These are phyloP conservation scores for Triticum monococcum DNA, from an alignment of 176 grass and related monocot genomes.

Conservation along the genomic window DNA sequence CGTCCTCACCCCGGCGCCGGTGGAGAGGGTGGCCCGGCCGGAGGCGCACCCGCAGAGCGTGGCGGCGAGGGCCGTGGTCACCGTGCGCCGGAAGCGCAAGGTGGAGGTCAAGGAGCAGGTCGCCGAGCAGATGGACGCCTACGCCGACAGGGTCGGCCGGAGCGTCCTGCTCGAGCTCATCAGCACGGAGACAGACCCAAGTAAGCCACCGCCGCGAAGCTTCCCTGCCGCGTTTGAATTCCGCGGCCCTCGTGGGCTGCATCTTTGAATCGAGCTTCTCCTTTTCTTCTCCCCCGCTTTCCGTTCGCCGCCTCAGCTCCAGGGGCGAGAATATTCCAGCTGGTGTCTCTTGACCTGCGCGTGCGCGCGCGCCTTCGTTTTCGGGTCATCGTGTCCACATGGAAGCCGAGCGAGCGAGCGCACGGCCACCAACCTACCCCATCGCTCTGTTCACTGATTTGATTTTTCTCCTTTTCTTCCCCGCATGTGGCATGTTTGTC, in stretches of 20 bases:
- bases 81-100: conserved; percentile 70
- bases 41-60: conserved; percentile 58
- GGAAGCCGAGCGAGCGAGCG: conserved; percentile 7
- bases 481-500: neutral
- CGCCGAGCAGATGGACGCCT: conserved; percentile 67
- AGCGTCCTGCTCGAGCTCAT: conserved; percentile 74
- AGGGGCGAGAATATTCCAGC: conserved; percentile 45
- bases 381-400: conserved; percentile 26
- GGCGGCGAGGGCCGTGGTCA: conserved; percentile 63
- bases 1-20: conserved; percentile 29
- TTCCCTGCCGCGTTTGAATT: neutral
- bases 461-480: neutral
- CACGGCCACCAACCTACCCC: neutral
- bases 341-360: conserved; percentile 33
- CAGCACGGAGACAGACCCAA: conserved; percentile 73
- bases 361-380: neutral
- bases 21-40: conserved; percentile 36
- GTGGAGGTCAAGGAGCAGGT: conserved; percentile 46
- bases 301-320: neutral
- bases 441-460: neutral
- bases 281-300: neutral
- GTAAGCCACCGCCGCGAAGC: conserved; percentile 45
- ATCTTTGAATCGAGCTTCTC: neutral
- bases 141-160: conserved; percentile 55
- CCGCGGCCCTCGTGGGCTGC: neutral